These are phyloP conservation scores for Venturia nashicola DNA, from an alignment of 2,329 filamentous ascomycete genomes.

Conservation along the genomic window DNA sequence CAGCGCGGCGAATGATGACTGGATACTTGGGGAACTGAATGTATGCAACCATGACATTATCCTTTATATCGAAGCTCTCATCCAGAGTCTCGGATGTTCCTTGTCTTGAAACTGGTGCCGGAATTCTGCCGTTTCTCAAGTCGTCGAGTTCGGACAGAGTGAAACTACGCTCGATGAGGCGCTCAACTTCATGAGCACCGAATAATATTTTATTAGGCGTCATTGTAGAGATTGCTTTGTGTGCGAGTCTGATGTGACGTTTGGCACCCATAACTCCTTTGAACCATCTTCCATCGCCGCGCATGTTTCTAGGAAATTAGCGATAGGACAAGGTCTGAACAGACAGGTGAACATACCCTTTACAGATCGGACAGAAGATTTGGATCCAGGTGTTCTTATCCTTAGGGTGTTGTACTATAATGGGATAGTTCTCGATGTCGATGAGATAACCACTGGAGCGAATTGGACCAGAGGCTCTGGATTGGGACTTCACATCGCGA, in stretches of 20 bases:
- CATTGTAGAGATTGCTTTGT: background rate
- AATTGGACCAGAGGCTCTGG: background rate
- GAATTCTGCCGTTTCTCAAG: background rate
- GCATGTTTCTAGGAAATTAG: background rate
- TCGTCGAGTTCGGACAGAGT: background rate
- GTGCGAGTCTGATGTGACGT: background rate
- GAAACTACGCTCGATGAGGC: background rate
- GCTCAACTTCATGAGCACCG: background rate
- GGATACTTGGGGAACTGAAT: background rate
- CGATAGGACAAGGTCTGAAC: background rate
- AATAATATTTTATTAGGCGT: background rate
- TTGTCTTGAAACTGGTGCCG: background rate
- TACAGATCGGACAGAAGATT: background rate
- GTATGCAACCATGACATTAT: background rate
- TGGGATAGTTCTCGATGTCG: background rate
- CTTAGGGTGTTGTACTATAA: background rate
- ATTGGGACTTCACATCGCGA: background rate
- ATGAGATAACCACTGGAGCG: background rate
- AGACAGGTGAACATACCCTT: background rate
- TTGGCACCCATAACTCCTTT: background rate
- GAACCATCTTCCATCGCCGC: background rate
- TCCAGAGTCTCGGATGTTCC: background rate
- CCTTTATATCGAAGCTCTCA: background rate
- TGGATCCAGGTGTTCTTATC: conserved; percentile 1
- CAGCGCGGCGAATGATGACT: background rate